These are phyloP conservation scores for Chaetoscypha palmicola DNA, from an alignment of 2,329 filamentous ascomycete species.

Conservation along the genomic window DNA sequence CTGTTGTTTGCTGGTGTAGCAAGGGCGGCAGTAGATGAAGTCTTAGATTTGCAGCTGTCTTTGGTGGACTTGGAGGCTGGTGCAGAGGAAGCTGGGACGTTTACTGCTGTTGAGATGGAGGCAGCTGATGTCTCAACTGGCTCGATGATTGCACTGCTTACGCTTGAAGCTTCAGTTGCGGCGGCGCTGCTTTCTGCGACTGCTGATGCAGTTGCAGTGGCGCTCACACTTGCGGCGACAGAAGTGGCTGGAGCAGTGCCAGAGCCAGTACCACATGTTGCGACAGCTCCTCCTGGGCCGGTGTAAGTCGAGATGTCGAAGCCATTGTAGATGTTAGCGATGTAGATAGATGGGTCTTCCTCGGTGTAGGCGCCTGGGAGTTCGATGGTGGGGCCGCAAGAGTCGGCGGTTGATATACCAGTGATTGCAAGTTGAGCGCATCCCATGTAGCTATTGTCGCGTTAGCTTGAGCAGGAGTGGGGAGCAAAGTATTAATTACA, in stretches of 20 bases:
- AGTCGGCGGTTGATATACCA: constrained; percentile 9
- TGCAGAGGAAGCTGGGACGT: not conserved
- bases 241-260: not conserved
- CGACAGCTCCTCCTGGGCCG: constrained; percentile 20
- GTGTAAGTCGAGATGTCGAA: constrained; percentile 20
- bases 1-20: too few species aligned
- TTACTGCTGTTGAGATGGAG: not conserved
- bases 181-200: not conserved
- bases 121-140: not conserved
- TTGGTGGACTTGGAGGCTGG: not conserved
- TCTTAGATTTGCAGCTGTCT: not conserved
- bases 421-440: constrained; percentile 24
- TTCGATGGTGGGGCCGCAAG: constrained; percentile 19
- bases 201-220: not conserved
- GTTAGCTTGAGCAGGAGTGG: not conserved
- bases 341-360: constrained; percentile 20
- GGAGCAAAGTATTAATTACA: constrained; percentile 1
- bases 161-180: not conserved
- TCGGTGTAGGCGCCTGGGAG: constrained; percentile 21
- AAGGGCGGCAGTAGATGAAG: too few species aligned
- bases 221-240: not conserved
- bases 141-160: not conserved
- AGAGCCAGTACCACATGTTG: constrained; percentile 9
- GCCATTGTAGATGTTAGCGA: constrained; percentile 20
- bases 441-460: constrained; percentile 17